phyloP scores from a whole-genome alignment of 2,329 filamentous ascomycete genomes.

The Colletotrichum nymphaeae region DNA sequence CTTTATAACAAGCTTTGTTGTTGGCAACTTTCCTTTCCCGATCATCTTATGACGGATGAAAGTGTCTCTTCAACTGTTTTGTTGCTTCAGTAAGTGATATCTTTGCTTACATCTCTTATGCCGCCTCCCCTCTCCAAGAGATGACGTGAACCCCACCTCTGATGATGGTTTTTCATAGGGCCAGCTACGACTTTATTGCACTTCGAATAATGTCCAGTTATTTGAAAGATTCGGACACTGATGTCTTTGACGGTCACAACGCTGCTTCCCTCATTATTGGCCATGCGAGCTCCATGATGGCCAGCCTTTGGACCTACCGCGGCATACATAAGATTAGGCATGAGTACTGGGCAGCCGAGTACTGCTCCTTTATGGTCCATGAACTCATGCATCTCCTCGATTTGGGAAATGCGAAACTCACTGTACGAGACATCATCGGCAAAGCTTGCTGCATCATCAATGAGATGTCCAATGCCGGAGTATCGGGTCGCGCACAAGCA shows the following conservation, averaged over 20 bases:
- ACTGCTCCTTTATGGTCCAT: slow-evolving; percentile 9
- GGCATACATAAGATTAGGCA: slow-evolving; percentile 37
- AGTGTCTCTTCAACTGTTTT: neutral
- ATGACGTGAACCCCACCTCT: too few relatives aligned
- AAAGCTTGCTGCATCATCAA: slow-evolving; percentile 20
- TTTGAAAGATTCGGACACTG: neutral
- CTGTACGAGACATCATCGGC: neutral
- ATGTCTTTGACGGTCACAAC: slow-evolving; percentile 49
- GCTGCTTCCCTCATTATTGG: slow-evolving; percentile 56
- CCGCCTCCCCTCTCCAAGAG: too few relatives aligned
- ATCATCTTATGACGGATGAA: neutral
- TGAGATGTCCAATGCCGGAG: neutral
- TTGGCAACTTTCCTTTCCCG: slow-evolving; percentile 18
- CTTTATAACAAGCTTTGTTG: slow-evolving; percentile 23
- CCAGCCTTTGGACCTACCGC: slow-evolving; percentile 38
- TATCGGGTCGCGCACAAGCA: slow-evolving; percentile 5
- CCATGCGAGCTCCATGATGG: slow-evolving; percentile 34
- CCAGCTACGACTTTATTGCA: slow-evolving; percentile 17
- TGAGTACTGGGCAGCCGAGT: slow-evolving; percentile 24
- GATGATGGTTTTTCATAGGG: neutral
- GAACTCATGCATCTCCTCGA: neutral
- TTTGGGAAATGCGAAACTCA: neutral
- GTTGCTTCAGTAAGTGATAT: slow-evolving; percentile 2
- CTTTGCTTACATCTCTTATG: neutral
- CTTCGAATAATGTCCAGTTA: slow-evolving; percentile 12